Percentiles rank a stretch among this genome's conserved stretches.
Evolutionary conservation across 2,329 filamentous ascomycete species (phyloP).

Genomic region (Nectriaceae sp.): DNA sequence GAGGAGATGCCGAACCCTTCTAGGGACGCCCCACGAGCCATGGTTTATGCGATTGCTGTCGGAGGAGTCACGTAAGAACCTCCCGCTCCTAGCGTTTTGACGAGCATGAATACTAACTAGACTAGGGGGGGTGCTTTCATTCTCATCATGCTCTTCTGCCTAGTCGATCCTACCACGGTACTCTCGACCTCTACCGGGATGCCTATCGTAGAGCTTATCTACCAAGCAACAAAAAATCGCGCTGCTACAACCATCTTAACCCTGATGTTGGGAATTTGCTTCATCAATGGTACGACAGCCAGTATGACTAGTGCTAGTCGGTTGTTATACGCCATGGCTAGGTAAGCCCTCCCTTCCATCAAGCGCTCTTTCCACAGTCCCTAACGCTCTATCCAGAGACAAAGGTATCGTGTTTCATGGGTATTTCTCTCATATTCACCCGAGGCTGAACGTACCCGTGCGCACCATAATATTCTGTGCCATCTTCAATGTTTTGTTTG

Average conservation of each 20-base stretch:
- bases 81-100: neutral
- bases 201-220: constrained; percentile 47
- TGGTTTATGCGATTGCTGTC: constrained; percentile 46
- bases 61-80: constrained; percentile 43
- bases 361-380: constrained; percentile 7
- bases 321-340: constrained; percentile 49
- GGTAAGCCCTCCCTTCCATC: constrained; percentile 34
- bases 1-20: constrained; percentile 57
- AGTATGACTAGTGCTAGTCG: constrained; percentile 45
- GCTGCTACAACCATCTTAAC: constrained; percentile 43
- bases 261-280: constrained; percentile 43
- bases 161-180: constrained; percentile 39
- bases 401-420: neutral
- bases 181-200: constrained; percentile 42
- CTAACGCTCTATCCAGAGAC: no score
- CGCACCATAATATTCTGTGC: constrained; percentile 42
- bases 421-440: constrained; percentile 38
- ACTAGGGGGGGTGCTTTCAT: constrained; percentile 39
- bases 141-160: constrained; percentile 44
- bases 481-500: constrained; percentile 46
- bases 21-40: constrained; percentile 50
- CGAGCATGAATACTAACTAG: neutral
- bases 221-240: constrained; percentile 41
- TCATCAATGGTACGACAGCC: constrained; percentile 47
- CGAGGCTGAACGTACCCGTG: constrained; percentile 43